Evolutionary conservation across 23 red algal species (phyloP), one percentile per base, ranked within the genome.

Genomic region (Rhodosorus marinus): DNA sequence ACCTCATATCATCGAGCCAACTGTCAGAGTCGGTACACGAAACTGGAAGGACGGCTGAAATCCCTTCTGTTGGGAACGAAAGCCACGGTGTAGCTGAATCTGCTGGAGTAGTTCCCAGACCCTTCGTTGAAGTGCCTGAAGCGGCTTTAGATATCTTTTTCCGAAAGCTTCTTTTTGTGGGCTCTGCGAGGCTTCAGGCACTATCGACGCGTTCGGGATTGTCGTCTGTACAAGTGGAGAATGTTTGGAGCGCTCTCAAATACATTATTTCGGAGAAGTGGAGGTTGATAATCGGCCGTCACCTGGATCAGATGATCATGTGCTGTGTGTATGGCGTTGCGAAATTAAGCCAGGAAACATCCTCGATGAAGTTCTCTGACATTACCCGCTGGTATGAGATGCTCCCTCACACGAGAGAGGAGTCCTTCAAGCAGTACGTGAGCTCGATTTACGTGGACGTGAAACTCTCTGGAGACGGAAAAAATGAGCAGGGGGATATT

Each of bases 401-500:
- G 24, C 0, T 82, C 40, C 47, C 46, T 19, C 70, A 75, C 41
- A 61, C 56, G 5, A 33, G 25, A 17, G 70, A 75, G 38, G 17
- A 47, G 6, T 46, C 70, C 29, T 75, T 75, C 26, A 15, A 17
- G 14, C 22, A 29, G 31, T 33, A 34, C 25, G 32, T 29, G 15
- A 49, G 66, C 20, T 45, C 65, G 8, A 53, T 70, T 48, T 72
- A 26, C 41, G 51, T 65, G 8, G 55, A 82, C 26, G n/a, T n/a
- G n/a, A n/a, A n/a, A n/a, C n/a, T n/a, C n/a, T n/a, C n/a, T n/a
- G n/a, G n/a, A n/a, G n/a, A n/a, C n/a, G n/a, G n/a, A n/a, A n/a
- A n/a, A n/a, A n/a, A n/a, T n/a, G n/a, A n/a, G n/a, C 66, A 52
- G 27, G 82, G 72, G 29, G 82, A 92, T 47, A 70, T 92, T 20